Base-by-base conservation (phyloP, 2,329 filamentous ascomycete genomes). In the Phialemonium atrogriseum region DNA sequence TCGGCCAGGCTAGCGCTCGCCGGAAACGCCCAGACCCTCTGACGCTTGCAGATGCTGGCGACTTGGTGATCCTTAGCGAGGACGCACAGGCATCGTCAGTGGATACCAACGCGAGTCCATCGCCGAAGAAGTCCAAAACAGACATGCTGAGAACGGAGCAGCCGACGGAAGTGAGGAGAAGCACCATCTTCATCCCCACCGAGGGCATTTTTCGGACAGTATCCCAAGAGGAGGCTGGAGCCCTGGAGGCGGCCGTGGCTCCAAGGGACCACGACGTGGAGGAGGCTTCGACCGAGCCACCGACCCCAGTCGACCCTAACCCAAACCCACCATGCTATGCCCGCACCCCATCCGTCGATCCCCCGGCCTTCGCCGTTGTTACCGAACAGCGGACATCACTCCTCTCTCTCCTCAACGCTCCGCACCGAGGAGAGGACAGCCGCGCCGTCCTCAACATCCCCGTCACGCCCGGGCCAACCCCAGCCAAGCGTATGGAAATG, bases 171-270 rank as follows among this genome's bases (percentile, higher is more conserved):
- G 59, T 54, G 34, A 67, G 60, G 42, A 68, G 50, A 16, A 70
- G 62, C 46, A 71, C 68, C 22, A 65, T 77, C 33, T 73, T 80
- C 43, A 68, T 74, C 10, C 73, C 77, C 5, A 67, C 69, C 12
- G 67, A 80, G 46, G 80, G 76, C 28, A 71, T 75, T 33, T 79
- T 80, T 49, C 68, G 70, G 28, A 74, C 73, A 3, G 56, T 77
- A 26, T 72, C 73, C 2, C 64, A 73, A 41, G 57, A 68, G 37
- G 68, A 73, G 36, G 60, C 66, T 9, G 60, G 62, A 12, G 60
- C 58, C 5, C 50, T 67, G 34, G 56, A 64, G 35, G 51, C 43
- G 17, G 38, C 43, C 7, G 26, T 34, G n/a, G 31, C 30, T 4
- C 31, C 24, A 12, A 41, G 26, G 9, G 37, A 38, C 19, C 13